phyloP scores from a whole-genome alignment of 23 red algal genomes.

The Agarophyton chilense region DNA sequence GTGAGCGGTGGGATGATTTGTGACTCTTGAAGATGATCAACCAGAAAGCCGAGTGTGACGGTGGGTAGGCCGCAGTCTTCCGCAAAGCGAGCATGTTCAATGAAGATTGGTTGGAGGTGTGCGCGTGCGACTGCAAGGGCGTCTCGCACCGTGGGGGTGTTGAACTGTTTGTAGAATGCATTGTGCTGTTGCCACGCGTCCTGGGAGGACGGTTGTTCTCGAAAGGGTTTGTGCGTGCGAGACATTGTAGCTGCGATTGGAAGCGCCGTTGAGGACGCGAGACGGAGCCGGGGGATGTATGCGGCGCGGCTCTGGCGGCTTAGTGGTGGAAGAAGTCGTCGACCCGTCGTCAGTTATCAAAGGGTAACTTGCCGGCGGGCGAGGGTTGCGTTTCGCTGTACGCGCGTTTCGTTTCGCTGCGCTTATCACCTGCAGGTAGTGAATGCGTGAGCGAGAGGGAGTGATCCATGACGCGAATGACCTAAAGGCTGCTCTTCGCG shows the following conservation, averaged over 20 bases:
- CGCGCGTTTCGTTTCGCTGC: not conserved
- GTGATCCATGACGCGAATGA: too few relatives aligned
- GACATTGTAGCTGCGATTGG: not conserved
- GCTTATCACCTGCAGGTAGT: too few relatives aligned
- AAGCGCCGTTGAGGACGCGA: too few relatives aligned
- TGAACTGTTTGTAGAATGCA: constrained; percentile 5
- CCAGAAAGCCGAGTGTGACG: not conserved
- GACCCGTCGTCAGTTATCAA: not conserved
- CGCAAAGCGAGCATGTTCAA: not conserved
- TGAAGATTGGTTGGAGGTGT: constrained; percentile 19
- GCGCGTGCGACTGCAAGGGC: not conserved
- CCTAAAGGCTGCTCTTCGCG: not conserved
- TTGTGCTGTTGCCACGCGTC: constrained; percentile 19
- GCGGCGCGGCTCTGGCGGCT: too few relatives aligned
- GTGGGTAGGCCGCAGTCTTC: constrained; percentile 8
- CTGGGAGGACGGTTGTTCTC: not conserved
- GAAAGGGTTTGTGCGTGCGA: not conserved
- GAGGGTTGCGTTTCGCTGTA: not conserved
- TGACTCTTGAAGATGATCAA: not conserved
- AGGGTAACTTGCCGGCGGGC: not conserved
- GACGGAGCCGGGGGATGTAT: not conserved
- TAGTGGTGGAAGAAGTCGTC: not conserved
- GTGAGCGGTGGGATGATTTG: not conserved
- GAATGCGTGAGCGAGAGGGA: too few relatives aligned
- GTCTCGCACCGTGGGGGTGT: not conserved